Evolutionary conservation across 1,284 basidiomycete genomes (phyloP).

Genomic region (Fomitopsis schrenkii): DNA sequence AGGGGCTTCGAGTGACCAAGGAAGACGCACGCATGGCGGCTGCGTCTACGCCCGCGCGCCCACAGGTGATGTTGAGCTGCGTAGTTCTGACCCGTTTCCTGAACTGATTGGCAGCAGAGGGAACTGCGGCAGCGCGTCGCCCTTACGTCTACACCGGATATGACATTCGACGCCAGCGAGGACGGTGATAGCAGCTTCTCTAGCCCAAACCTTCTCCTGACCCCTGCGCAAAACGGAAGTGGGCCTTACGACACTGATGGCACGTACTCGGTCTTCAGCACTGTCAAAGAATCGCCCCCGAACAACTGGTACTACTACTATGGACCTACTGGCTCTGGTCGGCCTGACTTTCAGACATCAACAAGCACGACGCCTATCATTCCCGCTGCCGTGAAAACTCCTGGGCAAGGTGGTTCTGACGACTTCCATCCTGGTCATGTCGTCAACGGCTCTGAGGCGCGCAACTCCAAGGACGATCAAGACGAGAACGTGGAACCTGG

Average conservation of each 20-base stretch:
- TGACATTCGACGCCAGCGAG: conserved; percentile 1
- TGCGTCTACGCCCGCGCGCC: conserved; percentile 15
- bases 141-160: neutral
- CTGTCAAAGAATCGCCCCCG: neutral
- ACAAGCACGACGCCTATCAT: neutral
- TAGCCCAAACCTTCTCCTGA: conserved; percentile 3
- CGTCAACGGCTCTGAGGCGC: neutral
- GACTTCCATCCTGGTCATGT: neutral
- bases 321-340: neutral
- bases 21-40: conserved; percentile 45
- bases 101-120: neutral
- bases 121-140: neutral
- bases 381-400: neutral
- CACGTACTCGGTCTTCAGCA: neutral
- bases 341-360: neutral
- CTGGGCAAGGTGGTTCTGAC: neutral
- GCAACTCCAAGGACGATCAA: neutral
- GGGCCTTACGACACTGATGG: neutral
- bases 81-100: neutral
- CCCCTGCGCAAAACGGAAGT: neutral
- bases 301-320: neutral
- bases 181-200: conserved; percentile 1
- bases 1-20: conserved; percentile 63
- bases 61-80: conserved; percentile 12
- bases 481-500: neutral